Evolutionary conservation across 2,329 filamentous ascomycete species (phyloP), one percentile per base, ranked within the genome.

Genomic region (Diaporthe sp.): DNA sequence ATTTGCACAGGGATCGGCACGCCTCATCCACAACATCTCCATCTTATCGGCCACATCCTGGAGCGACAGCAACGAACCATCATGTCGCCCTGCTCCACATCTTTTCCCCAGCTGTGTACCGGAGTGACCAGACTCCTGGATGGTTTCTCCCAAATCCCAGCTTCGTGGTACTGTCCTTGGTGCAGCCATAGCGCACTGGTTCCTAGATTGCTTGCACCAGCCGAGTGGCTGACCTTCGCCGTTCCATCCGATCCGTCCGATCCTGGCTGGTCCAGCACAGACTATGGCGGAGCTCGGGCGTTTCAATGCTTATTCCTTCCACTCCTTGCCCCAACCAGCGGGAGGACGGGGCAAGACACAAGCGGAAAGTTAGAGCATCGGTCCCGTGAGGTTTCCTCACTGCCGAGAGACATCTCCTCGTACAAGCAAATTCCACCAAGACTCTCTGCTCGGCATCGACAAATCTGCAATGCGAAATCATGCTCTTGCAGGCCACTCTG

Each of bases 221-320:
- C 22, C 30, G 61, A 50, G 42, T 65, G 61, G 61, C 19, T 35
- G 61, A 12, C 42, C 30, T n/a, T 32, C 30, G 25, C 47, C 32
- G 63, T 53, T 53, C 59, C 61, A 25, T 68, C 47, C 63, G 63
- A 51, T 39, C 44, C 47, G 32, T 68, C 47, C 39, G 32, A 53
- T 51, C 30, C n/a, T 39, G 63, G 47, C 22, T 44, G 37, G 17
- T 1, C 30, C 4, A 66, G 30, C 44, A 51, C 63, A 51, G 63
- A 37, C 63, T 37, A 30, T n/a, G 44, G 35, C 30, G 30, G 4
- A 7, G 63, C 44, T 2, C 44, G 44, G 63, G 44, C 42, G 63
- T 66, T 66, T 51, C 63, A 66, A 51, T 51, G 63, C 30, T 37
- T n/a, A 3, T 37, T 32, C 61, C 42, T 51, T 47, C 19, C 10